Percentiles rank a stretch among this genome's conserved stretches.
Evolutionary conservation across 441 rosid genomes (phyloP).

Genomic region (Raphanus hybrid): DNA sequence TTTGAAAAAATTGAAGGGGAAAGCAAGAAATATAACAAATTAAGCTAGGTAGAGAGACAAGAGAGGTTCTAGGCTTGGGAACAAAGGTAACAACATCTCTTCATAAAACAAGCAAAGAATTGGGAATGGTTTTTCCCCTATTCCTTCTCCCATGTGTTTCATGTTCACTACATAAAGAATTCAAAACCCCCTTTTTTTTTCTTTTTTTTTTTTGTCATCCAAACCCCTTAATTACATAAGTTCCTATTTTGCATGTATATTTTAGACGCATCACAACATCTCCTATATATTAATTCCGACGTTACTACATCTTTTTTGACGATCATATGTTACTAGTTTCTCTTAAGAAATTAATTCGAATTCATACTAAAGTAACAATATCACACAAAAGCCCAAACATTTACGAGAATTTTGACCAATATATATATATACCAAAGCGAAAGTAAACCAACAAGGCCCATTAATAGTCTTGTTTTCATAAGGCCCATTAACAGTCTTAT

Average conservation of each 20-base stretch:
- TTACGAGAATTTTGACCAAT: too few species aligned
- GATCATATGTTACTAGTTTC: background rate
- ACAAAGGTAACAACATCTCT: slow-evolving; percentile 30
- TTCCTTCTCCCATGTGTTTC: slow-evolving; percentile 24
- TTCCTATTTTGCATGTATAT: too few species aligned
- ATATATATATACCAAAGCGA: too few species aligned
- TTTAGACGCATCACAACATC: too few species aligned
- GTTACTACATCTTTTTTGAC: background rate
- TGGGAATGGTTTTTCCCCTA: slow-evolving; percentile 31
- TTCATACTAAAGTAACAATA: background rate
- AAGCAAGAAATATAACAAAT: slow-evolving; percentile 20
- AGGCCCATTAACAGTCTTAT: background rate
- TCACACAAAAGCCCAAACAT: too few species aligned
- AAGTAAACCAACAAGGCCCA: background rate
- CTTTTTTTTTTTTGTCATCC: too few species aligned
- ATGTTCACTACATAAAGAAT: background rate
- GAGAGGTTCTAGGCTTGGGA: slow-evolving; percentile 36
- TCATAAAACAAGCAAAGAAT: slow-evolving; percentile 38
- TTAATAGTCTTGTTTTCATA: background rate
- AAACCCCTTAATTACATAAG: background rate
- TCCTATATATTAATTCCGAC: too few species aligned
- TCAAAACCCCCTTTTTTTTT: background rate
- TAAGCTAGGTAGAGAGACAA: background rate
- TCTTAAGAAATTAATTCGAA: background rate
- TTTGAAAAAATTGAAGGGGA: too few species aligned